phyloP scores from a whole-genome alignment of 257 asterid genomes.

The Solanum stenotomum region DNA sequence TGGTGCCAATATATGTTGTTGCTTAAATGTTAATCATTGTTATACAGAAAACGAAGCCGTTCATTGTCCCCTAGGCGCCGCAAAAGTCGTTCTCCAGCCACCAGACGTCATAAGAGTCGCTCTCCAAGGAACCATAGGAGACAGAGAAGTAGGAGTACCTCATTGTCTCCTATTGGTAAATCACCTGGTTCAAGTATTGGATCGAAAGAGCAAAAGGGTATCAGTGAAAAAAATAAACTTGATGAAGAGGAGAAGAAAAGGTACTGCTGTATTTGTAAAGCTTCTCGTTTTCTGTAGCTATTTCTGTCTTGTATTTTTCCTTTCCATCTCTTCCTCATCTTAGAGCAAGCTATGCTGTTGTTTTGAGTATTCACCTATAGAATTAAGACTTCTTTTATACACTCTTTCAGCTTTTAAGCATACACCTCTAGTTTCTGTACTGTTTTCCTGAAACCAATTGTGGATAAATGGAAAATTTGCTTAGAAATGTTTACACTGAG shows the following conservation, averaged over 20 bases:
- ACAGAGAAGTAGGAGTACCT: conserved; percentile 50
- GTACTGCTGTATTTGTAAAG: conserved; percentile 28
- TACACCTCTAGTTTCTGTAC: neutral
- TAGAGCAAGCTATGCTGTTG: neutral
- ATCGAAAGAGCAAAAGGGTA: conserved; percentile 60
- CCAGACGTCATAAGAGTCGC: conserved; percentile 68
- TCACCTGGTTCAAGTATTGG: conserved; percentile 47
- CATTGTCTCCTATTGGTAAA: conserved; percentile 35
- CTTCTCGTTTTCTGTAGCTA: neutral
- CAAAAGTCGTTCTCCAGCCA: conserved; percentile 65
- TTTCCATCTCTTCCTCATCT: neutral
- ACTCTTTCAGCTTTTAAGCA: neutral
- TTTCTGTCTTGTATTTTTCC: conserved; percentile 1
- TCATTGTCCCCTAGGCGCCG: conserved; percentile 58
- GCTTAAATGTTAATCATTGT: conserved; percentile 39
- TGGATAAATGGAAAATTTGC: neutral
- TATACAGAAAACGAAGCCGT: conserved; percentile 76
- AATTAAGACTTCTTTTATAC: neutral
- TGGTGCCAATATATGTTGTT: conserved; percentile 21
- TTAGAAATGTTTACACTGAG: neutral
- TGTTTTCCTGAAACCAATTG: neutral
- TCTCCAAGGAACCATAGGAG: conserved; percentile 58
- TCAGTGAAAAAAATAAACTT: conserved; percentile 52
- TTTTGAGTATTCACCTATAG: neutral
- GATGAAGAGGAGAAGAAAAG: conserved; percentile 86